phyloP scores from a whole-genome alignment of 192 early-diverging fungal species.

The Gonapodya sp. region DNA sequence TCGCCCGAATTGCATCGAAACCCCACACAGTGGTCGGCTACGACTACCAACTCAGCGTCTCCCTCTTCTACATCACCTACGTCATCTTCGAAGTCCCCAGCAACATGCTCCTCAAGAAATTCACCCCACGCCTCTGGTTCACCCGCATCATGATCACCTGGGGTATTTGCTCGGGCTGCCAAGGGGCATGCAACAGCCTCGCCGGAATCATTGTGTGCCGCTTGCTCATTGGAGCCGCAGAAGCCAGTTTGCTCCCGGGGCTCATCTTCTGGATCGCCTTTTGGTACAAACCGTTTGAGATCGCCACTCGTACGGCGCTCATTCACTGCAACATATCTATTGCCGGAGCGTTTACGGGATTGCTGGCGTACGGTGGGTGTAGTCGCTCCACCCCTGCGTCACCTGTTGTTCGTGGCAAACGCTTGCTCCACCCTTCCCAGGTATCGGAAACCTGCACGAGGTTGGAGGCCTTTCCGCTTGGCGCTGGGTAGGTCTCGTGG shows the following conservation, averaged over 20 bases:
- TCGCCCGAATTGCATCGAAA: no score
- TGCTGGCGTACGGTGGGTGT: not conserved
- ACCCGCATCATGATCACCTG: conserved; percentile 17
- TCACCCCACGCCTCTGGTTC: not conserved
- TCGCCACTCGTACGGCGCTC: conserved; percentile 24
- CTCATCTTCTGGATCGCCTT: conserved; percentile 19
- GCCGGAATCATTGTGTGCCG: conserved; percentile 17
- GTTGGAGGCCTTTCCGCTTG: conserved; percentile 15
- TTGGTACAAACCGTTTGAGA: conserved; percentile 32
- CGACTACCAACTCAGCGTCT: conserved; percentile 2
- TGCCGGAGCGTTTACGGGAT: not conserved
- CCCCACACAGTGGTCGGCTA: not conserved
- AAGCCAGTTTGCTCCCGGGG: conserved; percentile 30
- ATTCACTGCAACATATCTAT: conserved; percentile 30
- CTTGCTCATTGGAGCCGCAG: conserved; percentile 20
- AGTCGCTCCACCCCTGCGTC: no score
- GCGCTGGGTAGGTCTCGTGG: conserved; percentile 20
- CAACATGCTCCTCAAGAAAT: conserved; percentile 8
- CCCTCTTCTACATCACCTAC: not conserved
- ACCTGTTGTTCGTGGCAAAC: no score
- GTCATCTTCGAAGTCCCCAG: not conserved
- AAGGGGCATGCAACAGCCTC: conserved; percentile 16
- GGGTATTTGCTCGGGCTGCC: conserved; percentile 19
- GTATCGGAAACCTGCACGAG: conserved; percentile 13
- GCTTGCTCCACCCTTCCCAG: no score